Base-by-base conservation (phyloP, 805 yeast genomes). In the Dipodascus albidus region DNA sequence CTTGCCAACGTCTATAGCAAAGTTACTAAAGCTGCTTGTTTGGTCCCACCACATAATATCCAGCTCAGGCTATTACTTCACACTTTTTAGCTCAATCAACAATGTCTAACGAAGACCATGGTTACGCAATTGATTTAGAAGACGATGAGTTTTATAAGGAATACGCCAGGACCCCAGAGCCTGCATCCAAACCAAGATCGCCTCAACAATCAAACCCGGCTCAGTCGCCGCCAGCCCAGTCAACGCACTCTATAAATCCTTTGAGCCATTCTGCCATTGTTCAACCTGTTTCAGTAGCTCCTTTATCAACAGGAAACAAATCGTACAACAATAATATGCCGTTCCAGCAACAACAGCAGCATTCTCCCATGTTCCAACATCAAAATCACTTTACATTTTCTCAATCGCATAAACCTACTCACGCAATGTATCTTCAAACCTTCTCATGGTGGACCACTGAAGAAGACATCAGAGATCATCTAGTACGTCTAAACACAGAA, bases 381-480 rank as follows among this genome's bases (percentile, higher is more conserved):
- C 44, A 38, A 38, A 38, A 17, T 17, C 44, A 38, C 20, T 38
- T 38, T 17, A 38, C 44, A 38, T 38, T 38, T 38, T n/a, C 44
- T 14, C 44, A 38, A 4, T 38, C 44, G 17, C 20, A 11, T 23
- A 52, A 24, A 19, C 51, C 54, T 3, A 52, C 56, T 42, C 23
- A 21, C 17, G 56, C 56, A 9, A n/a, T 57, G 6, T 11, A 50
- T 17, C 47, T 59, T 19, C 22, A 23, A 6, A 58, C 55, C 19
- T 49, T 59, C 22, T 55, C 57, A 19, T 59, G 62, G 62, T 59
- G 60, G 62, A 53, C 53, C 11, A 53, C 48, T n/a, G 62, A 59
- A 51, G 62, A 59, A 44, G 59, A 57, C 15, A 52, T 59, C 2
- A 54, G 62, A 1, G 58, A 55, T 6, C 59, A 58, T 60, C 57